Evolutionary conservation across 2,329 filamentous ascomycete genomes (phyloP), one percentile per base, ranked within the genome.

Genomic region (Fusarium miscanthi): DNA sequence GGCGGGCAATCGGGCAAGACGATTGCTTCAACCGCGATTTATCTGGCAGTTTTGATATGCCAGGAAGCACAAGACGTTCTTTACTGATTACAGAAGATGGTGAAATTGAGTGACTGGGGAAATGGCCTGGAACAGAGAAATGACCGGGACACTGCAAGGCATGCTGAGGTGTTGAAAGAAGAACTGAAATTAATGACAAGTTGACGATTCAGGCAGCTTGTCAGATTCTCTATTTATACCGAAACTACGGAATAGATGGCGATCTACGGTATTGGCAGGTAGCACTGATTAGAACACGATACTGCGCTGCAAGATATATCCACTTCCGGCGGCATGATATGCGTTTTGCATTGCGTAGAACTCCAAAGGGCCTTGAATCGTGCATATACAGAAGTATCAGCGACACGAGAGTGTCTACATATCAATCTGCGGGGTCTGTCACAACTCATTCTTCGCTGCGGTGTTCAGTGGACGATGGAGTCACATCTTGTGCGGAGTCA

Each of bases 141-240:
- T 7, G 27, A 30, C 27, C 9, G 3, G 27, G 27, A 30, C 6
- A 2, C 27, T 9, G 27, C 7, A 30, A 30, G 27, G 27, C 7
- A 30, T 30, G 27, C 6, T 30, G 11, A 49, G 31, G n/a, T 25
- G 31, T 25, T 7, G 46, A 6, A 13, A 12, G 6, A 52, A 17
- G 9, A 27, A 38, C 13, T 13, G 13, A 52, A 8, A 4, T 21
- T 35, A 27, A 8, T 12, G 6, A 52, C 17, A 16, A 4, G 6
- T 37, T 4, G 8, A 11, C 1, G 6, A 13, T 11, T 2, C 17
- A 25, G 6, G 8, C 12, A 11, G 1, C 2, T 19, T 48, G 0
- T 14, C 4, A 9, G 13, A 14, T 13, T 0, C 31, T 3, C 4
- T 12, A 2, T 6, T 8, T 33, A 2, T 7, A 10, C 14, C 6